Percentiles rank a stretch among this genome's conserved stretches.
These are phyloP conservation scores for Saccharomyces paradoxus DNA, from an alignment of 805 yeast species.

Conservation along the genomic window DNA sequence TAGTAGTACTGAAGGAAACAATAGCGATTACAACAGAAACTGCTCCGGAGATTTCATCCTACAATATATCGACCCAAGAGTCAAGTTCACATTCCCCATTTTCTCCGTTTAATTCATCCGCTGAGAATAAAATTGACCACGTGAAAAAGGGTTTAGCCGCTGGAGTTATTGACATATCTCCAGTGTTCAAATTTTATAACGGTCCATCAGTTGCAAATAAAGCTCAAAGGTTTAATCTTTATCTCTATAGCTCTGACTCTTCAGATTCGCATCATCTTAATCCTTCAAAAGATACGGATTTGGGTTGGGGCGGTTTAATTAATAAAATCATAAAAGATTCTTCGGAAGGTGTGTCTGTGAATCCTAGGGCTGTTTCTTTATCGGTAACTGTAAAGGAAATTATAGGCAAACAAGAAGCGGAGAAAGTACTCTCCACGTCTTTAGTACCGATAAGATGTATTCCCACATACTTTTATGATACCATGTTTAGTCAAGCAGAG, in stretches of 20 bases:
- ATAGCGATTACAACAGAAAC: slow-evolving; percentile 31
- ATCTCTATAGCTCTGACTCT: slow-evolving; percentile 58
- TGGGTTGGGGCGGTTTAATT: slow-evolving; percentile 85
- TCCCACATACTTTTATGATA: slow-evolving; percentile 42
- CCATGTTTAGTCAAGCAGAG: slow-evolving; percentile 51
- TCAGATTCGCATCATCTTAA: slow-evolving; percentile 25
- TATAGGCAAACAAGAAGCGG: slow-evolving; percentile 38
- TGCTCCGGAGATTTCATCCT: background rate
- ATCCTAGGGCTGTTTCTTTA: slow-evolving; percentile 70
- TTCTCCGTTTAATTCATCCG: slow-evolving; percentile 12
- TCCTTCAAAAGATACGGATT: slow-evolving; percentile 21
- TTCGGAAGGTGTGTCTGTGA: slow-evolving; percentile 66
- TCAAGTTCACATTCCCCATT: slow-evolving; percentile 17
- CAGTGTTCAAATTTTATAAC: slow-evolving; percentile 60
- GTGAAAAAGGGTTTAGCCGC: slow-evolving; percentile 78
- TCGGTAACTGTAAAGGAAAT: slow-evolving; percentile 68
- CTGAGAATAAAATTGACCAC: slow-evolving; percentile 7
- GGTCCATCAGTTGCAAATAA: slow-evolving; percentile 55
- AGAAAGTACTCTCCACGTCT: slow-evolving; percentile 38
- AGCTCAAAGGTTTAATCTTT: slow-evolving; percentile 62
- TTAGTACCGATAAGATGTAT: slow-evolving; percentile 59
- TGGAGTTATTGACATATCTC: slow-evolving; percentile 78
- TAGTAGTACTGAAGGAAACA: slow-evolving; percentile 66
- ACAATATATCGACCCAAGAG: slow-evolving; percentile 10
- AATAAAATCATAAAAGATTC: slow-evolving; percentile 73